These are phyloP conservation scores for Berkeleyomyces rouxiae DNA, from an alignment of 2,329 filamentous ascomycete species.

Conservation along the genomic window DNA sequence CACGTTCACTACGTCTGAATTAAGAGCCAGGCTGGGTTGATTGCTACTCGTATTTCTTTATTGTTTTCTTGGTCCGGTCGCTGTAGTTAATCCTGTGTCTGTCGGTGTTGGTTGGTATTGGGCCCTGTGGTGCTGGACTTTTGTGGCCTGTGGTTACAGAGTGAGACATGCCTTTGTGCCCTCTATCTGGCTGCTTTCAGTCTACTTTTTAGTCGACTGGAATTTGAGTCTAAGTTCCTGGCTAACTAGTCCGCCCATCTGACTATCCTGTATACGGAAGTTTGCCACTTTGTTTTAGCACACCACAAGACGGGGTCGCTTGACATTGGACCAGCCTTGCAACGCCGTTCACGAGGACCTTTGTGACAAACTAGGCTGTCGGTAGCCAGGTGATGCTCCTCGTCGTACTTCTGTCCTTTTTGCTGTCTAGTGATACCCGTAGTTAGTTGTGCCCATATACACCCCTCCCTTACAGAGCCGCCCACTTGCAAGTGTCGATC, in stretches of 20 bases:
- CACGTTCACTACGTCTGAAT: neutral
- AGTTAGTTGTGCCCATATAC: too few relatives aligned
- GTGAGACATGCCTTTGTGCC: neutral
- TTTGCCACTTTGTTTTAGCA: neutral
- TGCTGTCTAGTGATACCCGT: too few relatives aligned
- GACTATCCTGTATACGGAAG: too few relatives aligned
- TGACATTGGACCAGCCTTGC: neutral
- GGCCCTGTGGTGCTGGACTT: neutral
- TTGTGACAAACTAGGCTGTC: neutral
- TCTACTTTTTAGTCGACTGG: neutral
- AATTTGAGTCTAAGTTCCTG: neutral
- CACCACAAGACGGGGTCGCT: neutral
- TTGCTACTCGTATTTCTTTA: neutral
- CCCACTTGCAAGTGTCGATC: too few relatives aligned
- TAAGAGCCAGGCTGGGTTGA: neutral
- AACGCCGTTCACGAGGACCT: neutral
- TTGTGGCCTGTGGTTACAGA: neutral
- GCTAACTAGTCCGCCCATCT: neutral
- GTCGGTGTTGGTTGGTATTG: neutral
- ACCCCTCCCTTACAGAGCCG: too few relatives aligned
- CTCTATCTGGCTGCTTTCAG: neutral
- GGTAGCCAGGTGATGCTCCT: neutral
- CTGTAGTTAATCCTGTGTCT: neutral
- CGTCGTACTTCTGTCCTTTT: neutral
- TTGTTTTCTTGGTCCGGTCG: neutral